Evolutionary conservation across 495 filamentous ascomycete species (phyloP), one percentile per base, ranked within the genome.

Genomic region (Neurospora sp.): DNA sequence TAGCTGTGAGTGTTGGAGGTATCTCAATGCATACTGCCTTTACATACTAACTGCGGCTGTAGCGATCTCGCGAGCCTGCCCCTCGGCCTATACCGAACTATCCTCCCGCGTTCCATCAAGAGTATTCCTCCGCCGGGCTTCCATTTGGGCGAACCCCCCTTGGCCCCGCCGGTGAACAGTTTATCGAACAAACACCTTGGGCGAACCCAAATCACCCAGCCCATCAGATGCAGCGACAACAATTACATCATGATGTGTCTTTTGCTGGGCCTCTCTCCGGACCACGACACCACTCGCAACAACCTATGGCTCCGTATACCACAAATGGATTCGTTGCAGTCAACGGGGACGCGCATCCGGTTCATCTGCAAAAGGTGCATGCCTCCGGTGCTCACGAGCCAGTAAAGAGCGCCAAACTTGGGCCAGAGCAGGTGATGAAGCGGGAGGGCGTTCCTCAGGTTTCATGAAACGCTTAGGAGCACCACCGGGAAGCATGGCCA

Each of bases 121-220:
- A 80, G 12, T 75, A 75, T 16, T 38, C 53, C 41, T 35, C 79
- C 3, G 76, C 82, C 71, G 79, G 83, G 69, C 74, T 85, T 53
- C 74, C 80, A 5, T 83, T 83, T 44, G 76, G 77, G 3, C 78
- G 80, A 69, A 78, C 76, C 40, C 53, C 53, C 53, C 80, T 88
- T 72, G 85, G 88, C 10, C 86, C 90, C 42, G 93, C 92, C 10
- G 93, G 94, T 75, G 92, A 94, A 78, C 89, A 91, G 68, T 95
- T 94, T 75, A 86, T 94, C 69, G 91, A 94, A 71, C 89, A 92
- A 74, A 95, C 91, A 2, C 91, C 93, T 1, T 97, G 93, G 93
- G 92, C 92, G 38, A 96, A 96, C 79, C 91, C 93, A 16, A 92
- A 94, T 73, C 93, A 96, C 77, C 92, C 93, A 1, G 89, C 89